Evolutionary conservation across 441 rosid species (phyloP).

Genomic region (Codiaeum variegatum): DNA sequence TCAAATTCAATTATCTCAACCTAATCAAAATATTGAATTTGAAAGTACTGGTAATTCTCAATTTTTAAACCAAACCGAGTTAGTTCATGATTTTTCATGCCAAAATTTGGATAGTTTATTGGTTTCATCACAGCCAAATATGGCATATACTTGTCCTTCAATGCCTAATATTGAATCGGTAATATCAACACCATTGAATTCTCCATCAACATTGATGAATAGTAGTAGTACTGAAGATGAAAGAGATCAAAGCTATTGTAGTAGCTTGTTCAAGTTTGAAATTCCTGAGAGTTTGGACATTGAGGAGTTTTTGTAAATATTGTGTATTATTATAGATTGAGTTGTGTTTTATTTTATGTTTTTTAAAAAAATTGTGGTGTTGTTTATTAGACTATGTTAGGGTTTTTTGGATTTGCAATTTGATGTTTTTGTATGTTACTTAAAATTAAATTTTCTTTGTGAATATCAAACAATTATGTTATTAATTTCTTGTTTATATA

Average conservation of each 20-base stretch:
- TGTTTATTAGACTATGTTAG: background rate
- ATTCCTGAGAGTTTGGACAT: conserved; percentile 64
- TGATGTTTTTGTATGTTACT: background rate
- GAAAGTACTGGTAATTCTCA: conserved; percentile 15
- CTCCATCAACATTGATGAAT: conserved; percentile 43
- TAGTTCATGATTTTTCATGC: conserved; percentile 23
- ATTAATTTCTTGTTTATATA: too few species aligned
- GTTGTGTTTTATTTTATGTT: background rate
- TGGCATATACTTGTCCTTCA: conserved; percentile 21
- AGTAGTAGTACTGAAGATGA: conserved; percentile 50
- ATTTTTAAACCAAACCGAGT: conserved; percentile 27
- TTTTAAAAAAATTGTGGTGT: background rate
- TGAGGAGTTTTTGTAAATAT: conserved; percentile 52
- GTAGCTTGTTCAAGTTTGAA: conserved; percentile 64
- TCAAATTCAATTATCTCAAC: conserved; percentile 22
- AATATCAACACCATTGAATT: conserved; percentile 49
- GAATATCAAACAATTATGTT: too few species aligned
- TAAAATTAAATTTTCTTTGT: background rate
- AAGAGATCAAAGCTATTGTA: conserved; percentile 59
- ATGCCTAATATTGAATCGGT: conserved; percentile 40
- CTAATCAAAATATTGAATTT: background rate
- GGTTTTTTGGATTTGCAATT: conserved; percentile 6
- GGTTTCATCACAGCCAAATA: conserved; percentile 27
- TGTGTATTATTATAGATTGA: too few species aligned
- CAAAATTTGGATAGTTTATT: conserved; percentile 21